These are phyloP conservation scores for Cenchrus americanus DNA, from an alignment of 176 grass and related monocot genomes.

Conservation along the genomic window DNA sequence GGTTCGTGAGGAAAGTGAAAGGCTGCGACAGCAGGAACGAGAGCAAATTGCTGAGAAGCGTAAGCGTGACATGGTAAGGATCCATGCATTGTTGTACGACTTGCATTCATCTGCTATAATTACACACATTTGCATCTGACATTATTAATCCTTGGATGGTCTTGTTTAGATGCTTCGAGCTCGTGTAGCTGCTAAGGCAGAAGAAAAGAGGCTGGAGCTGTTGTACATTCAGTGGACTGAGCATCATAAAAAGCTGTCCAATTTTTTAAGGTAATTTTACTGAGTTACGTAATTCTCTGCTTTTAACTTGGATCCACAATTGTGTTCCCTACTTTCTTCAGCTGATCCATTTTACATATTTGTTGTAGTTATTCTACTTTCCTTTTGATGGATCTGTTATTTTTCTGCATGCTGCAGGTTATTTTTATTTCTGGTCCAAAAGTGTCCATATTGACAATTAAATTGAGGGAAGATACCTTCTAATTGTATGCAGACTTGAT, in stretches of 20 bases:
- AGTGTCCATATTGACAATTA: slow-evolving; percentile 99
- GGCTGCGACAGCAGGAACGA: slow-evolving; percentile 77
- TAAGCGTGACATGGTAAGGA: slow-evolving; percentile 84
- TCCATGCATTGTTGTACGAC: slow-evolving; percentile 7
- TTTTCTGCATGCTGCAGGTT: slow-evolving; percentile 81
- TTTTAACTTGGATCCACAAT: slow-evolving; percentile 12
- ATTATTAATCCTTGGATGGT: slow-evolving; percentile 31
- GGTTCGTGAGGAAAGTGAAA: slow-evolving; percentile 94
- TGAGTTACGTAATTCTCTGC: slow-evolving; percentile 25
- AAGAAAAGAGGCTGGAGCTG: slow-evolving; percentile 93
- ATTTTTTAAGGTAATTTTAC: slow-evolving; percentile 85
- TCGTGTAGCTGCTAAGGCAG: slow-evolving; percentile 94
- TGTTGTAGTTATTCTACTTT: slow-evolving; percentile 32
- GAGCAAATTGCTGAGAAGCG: slow-evolving; percentile 88
- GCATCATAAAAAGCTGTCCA: slow-evolving; percentile 98
- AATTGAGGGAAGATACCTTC: slow-evolving; percentile 93
- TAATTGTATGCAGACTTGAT: slow-evolving; percentile 70
- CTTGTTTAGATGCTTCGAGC: slow-evolving; percentile 73
- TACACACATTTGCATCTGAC: slow-evolving; percentile 16
- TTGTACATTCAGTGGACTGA: slow-evolving; percentile 90
- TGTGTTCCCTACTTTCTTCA: slow-evolving; percentile 9
- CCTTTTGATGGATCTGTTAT: slow-evolving; percentile 39
- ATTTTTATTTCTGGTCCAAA: slow-evolving; percentile 99
- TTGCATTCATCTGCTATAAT: slow-evolving; percentile 24
- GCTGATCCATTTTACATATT: slow-evolving; percentile 3